Evolutionary conservation across 352 stramenopile genomes (phyloP).

Genomic region (Phytophthora sojae): DNA sequence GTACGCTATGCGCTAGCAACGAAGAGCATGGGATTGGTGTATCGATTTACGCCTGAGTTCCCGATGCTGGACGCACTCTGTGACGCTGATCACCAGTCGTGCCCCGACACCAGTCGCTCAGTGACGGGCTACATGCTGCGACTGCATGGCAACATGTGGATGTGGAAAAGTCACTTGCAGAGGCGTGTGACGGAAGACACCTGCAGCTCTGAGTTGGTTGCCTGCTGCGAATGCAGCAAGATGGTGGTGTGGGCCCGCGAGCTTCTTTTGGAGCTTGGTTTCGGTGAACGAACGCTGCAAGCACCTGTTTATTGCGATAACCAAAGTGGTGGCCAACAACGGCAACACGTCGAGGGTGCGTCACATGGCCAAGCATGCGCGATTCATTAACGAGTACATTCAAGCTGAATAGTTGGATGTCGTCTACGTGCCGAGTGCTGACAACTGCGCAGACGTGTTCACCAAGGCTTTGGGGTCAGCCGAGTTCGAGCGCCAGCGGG

Average conservation of each 20-base stretch:
- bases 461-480: conserved; percentile 3
- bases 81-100: conserved; percentile 11
- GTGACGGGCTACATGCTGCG: conserved; percentile 7
- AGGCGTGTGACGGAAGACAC: conserved; percentile 1
- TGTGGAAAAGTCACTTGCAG: conserved; percentile 3
- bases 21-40: conserved; percentile 2
- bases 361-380: conserved; percentile 10
- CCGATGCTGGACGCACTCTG: neutral
- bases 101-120: conserved; percentile 2
- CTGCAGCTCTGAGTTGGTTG: conserved; percentile 4
- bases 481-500: conserved; percentile 7
- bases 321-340: conserved; percentile 7
- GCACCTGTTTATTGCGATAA: conserved; percentile 7
- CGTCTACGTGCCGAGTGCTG: neutral
- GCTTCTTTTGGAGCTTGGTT: neutral
- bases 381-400: conserved; percentile 10
- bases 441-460: neutral
- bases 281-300: neutral
- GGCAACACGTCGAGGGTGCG: conserved; percentile 9
- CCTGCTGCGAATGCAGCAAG: conserved; percentile 1
- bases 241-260: conserved; percentile 1
- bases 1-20: conserved; percentile 4
- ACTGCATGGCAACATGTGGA: conserved; percentile 9
- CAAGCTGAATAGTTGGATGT: conserved; percentile 1
- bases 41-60: neutral